Base-by-base conservation (phyloP, 2,329 filamentous ascomycete species). In the Plectosphaerella cucumerina region DNA sequence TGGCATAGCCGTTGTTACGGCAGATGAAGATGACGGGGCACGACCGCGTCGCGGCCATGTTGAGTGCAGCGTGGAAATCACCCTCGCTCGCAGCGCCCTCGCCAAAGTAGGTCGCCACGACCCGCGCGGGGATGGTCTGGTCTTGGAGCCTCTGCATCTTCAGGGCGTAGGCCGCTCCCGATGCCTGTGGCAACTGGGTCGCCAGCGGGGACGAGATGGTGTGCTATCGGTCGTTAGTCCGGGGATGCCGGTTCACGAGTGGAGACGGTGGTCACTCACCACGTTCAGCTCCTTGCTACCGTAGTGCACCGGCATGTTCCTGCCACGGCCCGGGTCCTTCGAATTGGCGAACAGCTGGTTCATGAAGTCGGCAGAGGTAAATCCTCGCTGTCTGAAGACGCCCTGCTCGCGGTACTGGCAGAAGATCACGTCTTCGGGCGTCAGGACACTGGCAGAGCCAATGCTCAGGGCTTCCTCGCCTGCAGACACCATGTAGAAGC, bases 301-400 rank as follows among this genome's bases (percentile, higher is more conserved):
- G 63, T 97, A 99, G 70, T 99, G 94, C 14, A 97, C 89, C 1
- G 94, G 94, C 94, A 99, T 99, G 62, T 96, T 97, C 56, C 93
- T 84, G 2, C 92, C 94, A 53, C 78, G 81, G 1, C 93, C 92
- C 1, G 77, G 69, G 60, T 99, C 94, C 56, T 90, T 82, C 50
- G 75, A 80, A 64, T 96, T 97, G 18, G 92, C 85, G 71, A 97
- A 97, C 9, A 99, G 73, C 67, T 99, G 94, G 60, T 84, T 87
- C 94, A 99, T 97, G 64, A 97, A 97, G 53, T 97, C 85, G 45
- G 85, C 84, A 44, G 95, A 77, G 0, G 84, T 89, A 66, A 93
- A 97, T 3, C 94, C 94, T 35, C 94, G 84, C 68, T 97, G 88
- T 58, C 88, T 82, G 66, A 96, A 94, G 6, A 97, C 88, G 1